phyloP scores from a whole-genome alignment of 2,329 filamentous ascomycete species.

The Aspergillus fumigatus region DNA sequence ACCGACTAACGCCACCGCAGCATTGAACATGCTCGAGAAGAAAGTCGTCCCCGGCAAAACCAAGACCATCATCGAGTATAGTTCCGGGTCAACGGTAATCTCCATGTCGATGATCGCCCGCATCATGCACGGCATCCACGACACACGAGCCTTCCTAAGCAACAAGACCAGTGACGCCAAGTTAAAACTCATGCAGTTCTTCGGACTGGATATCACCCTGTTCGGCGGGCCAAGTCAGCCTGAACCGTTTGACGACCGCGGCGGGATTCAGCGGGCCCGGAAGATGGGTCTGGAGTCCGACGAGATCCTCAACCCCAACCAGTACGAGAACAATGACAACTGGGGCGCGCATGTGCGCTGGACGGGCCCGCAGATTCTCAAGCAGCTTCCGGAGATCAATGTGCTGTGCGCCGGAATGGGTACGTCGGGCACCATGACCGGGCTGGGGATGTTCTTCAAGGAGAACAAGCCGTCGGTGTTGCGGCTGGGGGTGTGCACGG shows the following conservation, averaged over 20 bases:
- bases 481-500: constrained; percentile 50
- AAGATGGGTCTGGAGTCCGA: constrained; percentile 41
- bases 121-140: constrained; percentile 48
- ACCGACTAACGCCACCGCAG: constrained; percentile 22
- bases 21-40: constrained; percentile 48
- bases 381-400: constrained; percentile 54
- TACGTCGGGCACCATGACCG: constrained; percentile 51
- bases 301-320: constrained; percentile 49
- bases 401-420: constrained; percentile 56
- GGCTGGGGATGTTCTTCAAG: constrained; percentile 49
- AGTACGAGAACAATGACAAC: constrained; percentile 51
- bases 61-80: constrained; percentile 55
- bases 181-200: constrained; percentile 55
- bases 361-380: constrained; percentile 57
- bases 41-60: constrained; percentile 42
- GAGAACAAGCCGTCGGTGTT: constrained; percentile 39
- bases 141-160: constrained; percentile 53
- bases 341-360: constrained; percentile 50
- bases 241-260: constrained; percentile 50
- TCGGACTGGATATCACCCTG: constrained; percentile 54
- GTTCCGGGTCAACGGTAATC: constrained; percentile 59
- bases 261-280: constrained; percentile 49
- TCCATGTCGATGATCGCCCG: constrained; percentile 55
- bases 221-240: constrained; percentile 58
- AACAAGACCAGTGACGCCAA: constrained; percentile 56